phyloP scores from a whole-genome alignment of 2,329 filamentous ascomycete genomes.

The Cercospora sp. region DNA sequence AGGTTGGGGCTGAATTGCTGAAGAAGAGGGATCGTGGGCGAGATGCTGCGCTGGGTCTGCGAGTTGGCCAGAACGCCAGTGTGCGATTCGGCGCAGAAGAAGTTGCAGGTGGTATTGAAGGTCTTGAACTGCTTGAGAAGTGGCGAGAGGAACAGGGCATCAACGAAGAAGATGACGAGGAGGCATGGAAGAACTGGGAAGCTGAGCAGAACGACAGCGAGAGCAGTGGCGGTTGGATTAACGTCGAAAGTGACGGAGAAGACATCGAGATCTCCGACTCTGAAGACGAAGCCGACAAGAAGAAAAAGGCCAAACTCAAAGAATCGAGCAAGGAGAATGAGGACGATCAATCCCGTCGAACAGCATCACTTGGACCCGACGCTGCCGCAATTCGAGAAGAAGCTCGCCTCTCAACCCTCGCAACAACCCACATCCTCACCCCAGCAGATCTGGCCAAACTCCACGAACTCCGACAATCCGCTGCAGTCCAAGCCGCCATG shows the following conservation, averaged over 20 bases:
- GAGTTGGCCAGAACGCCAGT: constrained; percentile 71
- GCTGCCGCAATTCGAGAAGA: constrained; percentile 35
- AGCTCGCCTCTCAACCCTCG: constrained; percentile 63
- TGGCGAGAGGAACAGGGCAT: constrained; percentile 89
- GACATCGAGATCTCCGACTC: constrained; percentile 71
- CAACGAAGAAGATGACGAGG: constrained; percentile 60
- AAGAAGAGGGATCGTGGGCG: constrained; percentile 90
- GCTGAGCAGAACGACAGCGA: constrained; percentile 62
- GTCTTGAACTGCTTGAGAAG: constrained; percentile 83
- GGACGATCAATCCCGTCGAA: constrained; percentile 36
- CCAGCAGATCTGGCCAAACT: constrained; percentile 95
- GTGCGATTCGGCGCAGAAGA: constrained; percentile 81
- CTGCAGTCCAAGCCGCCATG: constrained; percentile 66
- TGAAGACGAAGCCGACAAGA: constrained; percentile 66
- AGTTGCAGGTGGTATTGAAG: constrained; percentile 76
- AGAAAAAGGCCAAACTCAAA: constrained; percentile 36
- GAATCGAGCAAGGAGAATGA: constrained; percentile 19
- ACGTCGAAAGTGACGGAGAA: constrained; percentile 78
- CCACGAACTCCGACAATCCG: constrained; percentile 76
- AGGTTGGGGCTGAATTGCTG: constrained; percentile 85
- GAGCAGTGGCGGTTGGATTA: constrained; percentile 88
- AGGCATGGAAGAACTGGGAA: constrained; percentile 60
- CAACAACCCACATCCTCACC: constrained; percentile 91
- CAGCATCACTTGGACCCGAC: constrained; percentile 35
- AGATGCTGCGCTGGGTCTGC: constrained; percentile 80